Evolutionary conservation across 345 rosid species (phyloP).

Genomic region (Dipteronia dyeriana): DNA sequence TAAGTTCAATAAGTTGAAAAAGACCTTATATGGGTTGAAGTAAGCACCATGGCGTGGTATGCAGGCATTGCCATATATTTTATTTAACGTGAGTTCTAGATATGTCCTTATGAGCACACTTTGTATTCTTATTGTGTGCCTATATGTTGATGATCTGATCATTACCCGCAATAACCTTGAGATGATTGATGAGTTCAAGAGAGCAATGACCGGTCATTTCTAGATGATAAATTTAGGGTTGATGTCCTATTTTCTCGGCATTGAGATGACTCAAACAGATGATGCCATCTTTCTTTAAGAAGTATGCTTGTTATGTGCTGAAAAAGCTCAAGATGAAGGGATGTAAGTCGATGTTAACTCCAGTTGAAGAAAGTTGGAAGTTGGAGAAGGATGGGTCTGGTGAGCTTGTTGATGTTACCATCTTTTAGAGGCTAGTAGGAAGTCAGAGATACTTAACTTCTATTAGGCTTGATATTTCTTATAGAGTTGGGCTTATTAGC

Average conservation of each 20-base stretch:
- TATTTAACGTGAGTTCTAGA: background rate
- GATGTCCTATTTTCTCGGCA: background rate
- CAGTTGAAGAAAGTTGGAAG: conserved; percentile 7
- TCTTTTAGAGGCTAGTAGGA: conserved; percentile 7
- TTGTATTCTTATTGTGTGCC: background rate
- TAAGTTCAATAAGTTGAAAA: too few species aligned
- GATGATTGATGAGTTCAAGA: background rate
- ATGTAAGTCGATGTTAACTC: background rate
- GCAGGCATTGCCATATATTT: background rate
- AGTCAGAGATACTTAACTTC: background rate
- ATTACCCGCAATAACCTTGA: background rate
- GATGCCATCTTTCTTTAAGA: background rate
- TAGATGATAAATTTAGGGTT: conserved; percentile 2
- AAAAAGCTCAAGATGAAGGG: conserved; percentile 13
- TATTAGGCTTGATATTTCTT: background rate
- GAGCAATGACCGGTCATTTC: background rate
- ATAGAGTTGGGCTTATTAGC: conserved; percentile 11
- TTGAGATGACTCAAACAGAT: too few species aligned
- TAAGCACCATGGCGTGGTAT: too few species aligned
- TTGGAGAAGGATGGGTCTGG: background rate
- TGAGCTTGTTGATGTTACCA: background rate
- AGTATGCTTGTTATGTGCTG: background rate
- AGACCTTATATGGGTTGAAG: too few species aligned
- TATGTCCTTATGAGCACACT: background rate
- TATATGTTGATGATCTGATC: conserved; percentile 6